Evolutionary conservation across 768 basidiomycete species (phyloP).

Genomic region (Pisolithus microcarpus): DNA sequence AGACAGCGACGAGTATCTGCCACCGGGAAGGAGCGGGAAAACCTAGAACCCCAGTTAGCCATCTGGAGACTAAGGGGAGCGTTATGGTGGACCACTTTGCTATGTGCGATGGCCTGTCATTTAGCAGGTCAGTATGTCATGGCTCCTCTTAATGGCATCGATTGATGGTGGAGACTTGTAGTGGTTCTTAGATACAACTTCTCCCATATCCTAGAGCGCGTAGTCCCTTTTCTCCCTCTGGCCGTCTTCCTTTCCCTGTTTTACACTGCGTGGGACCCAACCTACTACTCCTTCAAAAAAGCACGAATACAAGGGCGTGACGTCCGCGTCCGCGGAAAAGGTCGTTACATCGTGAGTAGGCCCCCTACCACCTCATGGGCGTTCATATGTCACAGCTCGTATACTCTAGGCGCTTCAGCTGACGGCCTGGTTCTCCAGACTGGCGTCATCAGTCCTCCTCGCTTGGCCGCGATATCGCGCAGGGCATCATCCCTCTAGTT

Average conservation of each 20-base stretch:
- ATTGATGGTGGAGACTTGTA: slow-evolving; percentile 7
- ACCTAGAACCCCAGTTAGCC: slow-evolving; percentile 42
- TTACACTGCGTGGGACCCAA: slow-evolving; percentile 86
- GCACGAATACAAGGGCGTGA: slow-evolving; percentile 66
- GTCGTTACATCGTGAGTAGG: slow-evolving; percentile 51
- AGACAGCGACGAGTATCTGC: slow-evolving; percentile 43
- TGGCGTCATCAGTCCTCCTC: slow-evolving; percentile 43
- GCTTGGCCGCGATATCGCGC: slow-evolving; percentile 35
- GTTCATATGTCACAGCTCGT: neutral
- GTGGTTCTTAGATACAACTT: slow-evolving; percentile 17
- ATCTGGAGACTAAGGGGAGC: slow-evolving; percentile 66
- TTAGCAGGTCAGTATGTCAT: slow-evolving; percentile 35
- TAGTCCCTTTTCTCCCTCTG: slow-evolving; percentile 41
- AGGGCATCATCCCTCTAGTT: slow-evolving; percentile 32
- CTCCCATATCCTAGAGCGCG: slow-evolving; percentile 10
- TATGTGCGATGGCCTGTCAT: slow-evolving; percentile 37
- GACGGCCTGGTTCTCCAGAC: slow-evolving; percentile 49
- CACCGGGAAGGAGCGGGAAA: slow-evolving; percentile 35
- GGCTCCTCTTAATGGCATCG: neutral
- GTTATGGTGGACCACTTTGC: slow-evolving; percentile 52
- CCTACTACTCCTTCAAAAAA: slow-evolving; percentile 53
- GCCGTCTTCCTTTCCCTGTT: slow-evolving; percentile 53
- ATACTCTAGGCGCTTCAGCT: slow-evolving; percentile 50
- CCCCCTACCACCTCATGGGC: neutral
- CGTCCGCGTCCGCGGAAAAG: slow-evolving; percentile 60